These are phyloP conservation scores for Amoebophrya sp. DNA, from an alignment of 169 alveolate species.

Conservation along the genomic window DNA sequence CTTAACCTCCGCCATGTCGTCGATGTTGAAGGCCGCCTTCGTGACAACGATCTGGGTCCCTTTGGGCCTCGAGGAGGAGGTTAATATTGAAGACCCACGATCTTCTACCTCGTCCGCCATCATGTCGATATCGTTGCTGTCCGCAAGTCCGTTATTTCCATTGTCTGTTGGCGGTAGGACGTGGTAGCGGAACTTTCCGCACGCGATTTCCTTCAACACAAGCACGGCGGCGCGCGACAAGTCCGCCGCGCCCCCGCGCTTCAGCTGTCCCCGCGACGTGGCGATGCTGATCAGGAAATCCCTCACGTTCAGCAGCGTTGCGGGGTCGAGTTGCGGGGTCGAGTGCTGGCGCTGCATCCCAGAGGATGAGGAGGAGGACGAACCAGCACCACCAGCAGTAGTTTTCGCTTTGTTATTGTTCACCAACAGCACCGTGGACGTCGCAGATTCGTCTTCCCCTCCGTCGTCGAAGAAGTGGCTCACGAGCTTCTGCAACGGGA, in stretches of 20 bases:
- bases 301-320: not conserved
- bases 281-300: not conserved
- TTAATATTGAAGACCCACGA: no score
- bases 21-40: not conserved
- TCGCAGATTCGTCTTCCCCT: not conserved
- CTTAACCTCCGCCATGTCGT: not conserved
- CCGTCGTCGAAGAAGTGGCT: not conserved
- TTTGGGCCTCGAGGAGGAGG: no score
- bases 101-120: no score
- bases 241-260: not conserved
- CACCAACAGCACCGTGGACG: not conserved
- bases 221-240: not conserved
- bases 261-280: not conserved
- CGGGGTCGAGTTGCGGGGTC: no score
- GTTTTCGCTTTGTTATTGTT: no score
- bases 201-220: not conserved
- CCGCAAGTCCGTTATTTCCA: no score
- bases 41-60: not conserved
- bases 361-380: not conserved
- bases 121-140: no score
- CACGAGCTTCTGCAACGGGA: not conserved
- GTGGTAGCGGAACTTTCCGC: slow-evolving; percentile 21
- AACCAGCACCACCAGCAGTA: not conserved
- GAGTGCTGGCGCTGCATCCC: not conserved
- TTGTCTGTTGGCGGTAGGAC: not conserved